Conservation (phyloP, 441 rosid species). For the Croton laevigatus region DNA sequence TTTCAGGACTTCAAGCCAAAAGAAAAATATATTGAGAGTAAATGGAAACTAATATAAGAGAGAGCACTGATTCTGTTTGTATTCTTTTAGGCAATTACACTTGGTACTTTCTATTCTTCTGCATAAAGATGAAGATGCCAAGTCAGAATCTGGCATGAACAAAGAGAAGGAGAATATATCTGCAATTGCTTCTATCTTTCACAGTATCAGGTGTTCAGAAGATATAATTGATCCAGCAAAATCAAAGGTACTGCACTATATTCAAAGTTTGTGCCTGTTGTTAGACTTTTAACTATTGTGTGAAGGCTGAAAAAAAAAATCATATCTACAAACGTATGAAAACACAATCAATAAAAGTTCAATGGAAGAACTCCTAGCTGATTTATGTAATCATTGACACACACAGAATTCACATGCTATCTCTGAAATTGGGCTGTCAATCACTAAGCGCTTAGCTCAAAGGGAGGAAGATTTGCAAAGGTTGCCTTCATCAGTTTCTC, state of each 20-base stretch:
- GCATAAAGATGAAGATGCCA: conserved; percentile 82
- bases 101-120: conserved; percentile 64
- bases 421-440: conserved; percentile 86
- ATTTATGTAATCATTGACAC: conserved; percentile 23
- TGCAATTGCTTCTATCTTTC: conserved; percentile 52
- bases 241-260: conserved; percentile 61
- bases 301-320: background rate
- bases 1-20: conserved; percentile 2
- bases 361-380: conserved; percentile 18
- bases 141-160: conserved; percentile 57
- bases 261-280: conserved; percentile 17
- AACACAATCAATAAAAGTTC: background rate
- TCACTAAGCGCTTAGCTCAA: conserved; percentile 52
- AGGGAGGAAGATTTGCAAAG: conserved; percentile 51
- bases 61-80: conserved; percentile 13
- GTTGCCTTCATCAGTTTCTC: conserved; percentile 39
- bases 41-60: background rate
- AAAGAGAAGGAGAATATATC: conserved; percentile 64
- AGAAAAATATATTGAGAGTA: background rate
- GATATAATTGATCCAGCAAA: conserved; percentile 70
- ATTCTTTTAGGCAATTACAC: conserved; percentile 72
- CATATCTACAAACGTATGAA: conserved; percentile 4
- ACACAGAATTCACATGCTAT: conserved; percentile 90
- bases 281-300: background rate
- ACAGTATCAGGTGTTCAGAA: conserved; percentile 70